phyloP scores from a whole-genome alignment of 352 stramenopile species.

The Phytophthora sansomeana region DNA sequence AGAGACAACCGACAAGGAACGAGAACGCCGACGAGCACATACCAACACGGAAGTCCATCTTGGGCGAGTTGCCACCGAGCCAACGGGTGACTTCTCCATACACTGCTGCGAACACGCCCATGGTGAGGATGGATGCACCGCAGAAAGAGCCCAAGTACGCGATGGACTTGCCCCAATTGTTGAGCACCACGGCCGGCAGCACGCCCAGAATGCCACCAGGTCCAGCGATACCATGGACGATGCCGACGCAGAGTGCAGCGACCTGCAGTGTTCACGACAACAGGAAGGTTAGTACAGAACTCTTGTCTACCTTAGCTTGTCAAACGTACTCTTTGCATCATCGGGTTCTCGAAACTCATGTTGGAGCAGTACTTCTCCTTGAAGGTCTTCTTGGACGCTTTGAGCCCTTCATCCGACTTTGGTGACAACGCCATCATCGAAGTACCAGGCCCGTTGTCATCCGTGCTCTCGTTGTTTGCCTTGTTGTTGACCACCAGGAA shows the following conservation, averaged over 20 bases:
- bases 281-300: not conserved
- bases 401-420: not conserved
- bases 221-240: constrained; percentile 85
- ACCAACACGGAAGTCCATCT: constrained; percentile 54
- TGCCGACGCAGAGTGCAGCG: constrained; percentile 76
- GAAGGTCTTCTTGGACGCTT: constrained; percentile 6
- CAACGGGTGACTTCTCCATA: constrained; percentile 75
- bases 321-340: constrained; percentile 37
- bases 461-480: constrained; percentile 2
- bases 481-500: constrained; percentile 14
- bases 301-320: too few species aligned
- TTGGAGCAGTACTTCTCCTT: constrained; percentile 42
- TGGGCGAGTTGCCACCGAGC: constrained; percentile 30
- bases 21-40: constrained; percentile 65
- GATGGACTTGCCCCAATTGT: constrained; percentile 47
- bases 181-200: constrained; percentile 61
- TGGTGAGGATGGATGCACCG: constrained; percentile 82
- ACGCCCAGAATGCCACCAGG: constrained; percentile 80
- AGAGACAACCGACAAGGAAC: constrained; percentile 64
- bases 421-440: not conserved
- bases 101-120: constrained; percentile 88
- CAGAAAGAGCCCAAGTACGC: constrained; percentile 90
- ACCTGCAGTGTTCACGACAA: constrained; percentile 30
- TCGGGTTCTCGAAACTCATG: constrained; percentile 54
- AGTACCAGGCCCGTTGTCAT: not conserved